Conservation (phyloP, 352 stramenopile genomes). For the Halophytophthora polymorphica region DNA sequence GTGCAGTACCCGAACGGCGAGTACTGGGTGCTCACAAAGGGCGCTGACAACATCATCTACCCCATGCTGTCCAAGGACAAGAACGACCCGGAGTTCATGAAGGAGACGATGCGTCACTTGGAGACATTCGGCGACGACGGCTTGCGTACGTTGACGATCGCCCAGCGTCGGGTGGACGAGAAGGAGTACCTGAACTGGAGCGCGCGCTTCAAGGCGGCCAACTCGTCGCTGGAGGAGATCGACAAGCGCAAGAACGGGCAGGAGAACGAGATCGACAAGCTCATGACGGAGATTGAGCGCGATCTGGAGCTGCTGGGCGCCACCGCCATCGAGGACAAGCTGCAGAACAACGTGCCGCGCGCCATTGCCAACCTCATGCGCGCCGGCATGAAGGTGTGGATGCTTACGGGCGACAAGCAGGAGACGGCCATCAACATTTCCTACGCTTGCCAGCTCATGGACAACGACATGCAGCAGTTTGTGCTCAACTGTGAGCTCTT, state of each 20-base stretch:
- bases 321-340: constrained; percentile 93
- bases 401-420: constrained; percentile 93
- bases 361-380: constrained; percentile 83
- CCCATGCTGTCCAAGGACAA: constrained; percentile 59
- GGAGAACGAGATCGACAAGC: constrained; percentile 62
- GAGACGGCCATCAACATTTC: constrained; percentile 95
- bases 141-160: constrained; percentile 83
- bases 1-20: constrained; percentile 68
- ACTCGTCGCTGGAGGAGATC: constrained; percentile 70
- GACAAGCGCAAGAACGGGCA: constrained; percentile 73
- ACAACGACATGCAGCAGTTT: constrained; percentile 83
- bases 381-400: constrained; percentile 91
- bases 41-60: constrained; percentile 93
- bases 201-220: constrained; percentile 57
- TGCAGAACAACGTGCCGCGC: constrained; percentile 87
- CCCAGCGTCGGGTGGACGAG: constrained; percentile 42
- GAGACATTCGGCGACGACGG: constrained; percentile 81
- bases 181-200: constrained; percentile 69
- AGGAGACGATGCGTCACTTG: constrained; percentile 63
- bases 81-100: constrained; percentile 54
- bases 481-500: constrained; percentile 65
- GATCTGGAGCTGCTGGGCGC: constrained; percentile 83
- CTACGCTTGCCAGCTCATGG: constrained; percentile 86
- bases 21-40: constrained; percentile 81
- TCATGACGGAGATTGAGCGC: constrained; percentile 78